Evolutionary conservation across 2,329 filamentous ascomycete genomes (phyloP).

Genomic region (Paecilomyces fulvus): DNA sequence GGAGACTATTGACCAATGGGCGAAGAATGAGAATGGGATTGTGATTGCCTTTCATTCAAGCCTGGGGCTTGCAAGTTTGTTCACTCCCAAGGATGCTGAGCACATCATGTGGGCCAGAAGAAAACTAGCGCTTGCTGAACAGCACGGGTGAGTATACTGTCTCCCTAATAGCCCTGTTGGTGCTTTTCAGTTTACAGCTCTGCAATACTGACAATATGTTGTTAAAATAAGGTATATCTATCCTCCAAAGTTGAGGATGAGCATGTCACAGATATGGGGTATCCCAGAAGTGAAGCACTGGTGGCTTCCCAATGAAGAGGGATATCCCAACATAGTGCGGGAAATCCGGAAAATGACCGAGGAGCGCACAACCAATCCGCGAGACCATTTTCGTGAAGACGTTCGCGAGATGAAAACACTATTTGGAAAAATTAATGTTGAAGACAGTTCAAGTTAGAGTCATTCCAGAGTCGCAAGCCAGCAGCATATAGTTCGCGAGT

Average conservation of each 20-base stretch:
- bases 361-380: conserved; percentile 56
- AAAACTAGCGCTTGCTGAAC: conserved; percentile 71
- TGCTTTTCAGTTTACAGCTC: neutral
- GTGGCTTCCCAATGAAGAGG: conserved; percentile 84
- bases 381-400: conserved; percentile 50
- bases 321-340: conserved; percentile 63
- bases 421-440: conserved; percentile 56
- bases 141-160: conserved; percentile 57
- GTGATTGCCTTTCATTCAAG: conserved; percentile 66
- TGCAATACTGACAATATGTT: conserved; percentile 2
- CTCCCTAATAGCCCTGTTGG: neutral
- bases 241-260: conserved; percentile 61
- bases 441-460: conserved; percentile 27
- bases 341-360: conserved; percentile 73
- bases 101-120: conserved; percentile 71
- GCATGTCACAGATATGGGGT: conserved; percentile 68
- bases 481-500: neutral
- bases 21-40: conserved; percentile 59
- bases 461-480: conserved; percentile 15
- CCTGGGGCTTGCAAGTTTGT: conserved; percentile 67
- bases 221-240: conserved; percentile 64
- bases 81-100: conserved; percentile 64
- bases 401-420: conserved; percentile 67
- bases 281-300: conserved; percentile 64
- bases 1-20: conserved; percentile 67